Percentiles rank a stretch among this genome's conserved stretches.
These are phyloP conservation scores for Talaromyces sp. DNA, from an alignment of 2,329 filamentous ascomycete species.

Conservation along the genomic window DNA sequence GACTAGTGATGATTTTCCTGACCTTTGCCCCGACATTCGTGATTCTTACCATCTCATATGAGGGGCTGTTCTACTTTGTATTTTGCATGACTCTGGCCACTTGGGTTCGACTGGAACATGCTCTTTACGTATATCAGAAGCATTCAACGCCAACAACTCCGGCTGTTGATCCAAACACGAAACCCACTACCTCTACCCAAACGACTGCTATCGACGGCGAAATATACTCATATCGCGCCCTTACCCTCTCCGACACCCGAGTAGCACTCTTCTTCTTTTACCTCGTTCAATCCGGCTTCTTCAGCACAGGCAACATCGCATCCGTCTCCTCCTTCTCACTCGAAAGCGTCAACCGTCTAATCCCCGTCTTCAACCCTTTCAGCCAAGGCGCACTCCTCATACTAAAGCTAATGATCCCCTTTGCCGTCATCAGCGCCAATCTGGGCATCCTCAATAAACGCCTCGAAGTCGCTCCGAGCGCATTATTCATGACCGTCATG, in stretches of 20 bases:
- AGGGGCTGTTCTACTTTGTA: constrained; percentile 89
- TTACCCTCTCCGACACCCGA: constrained; percentile 77
- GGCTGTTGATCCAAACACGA: background rate
- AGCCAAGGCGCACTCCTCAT: constrained; percentile 81
- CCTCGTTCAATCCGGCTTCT: constrained; percentile 91
- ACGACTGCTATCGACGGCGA: constrained; percentile 30
- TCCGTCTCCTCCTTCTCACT: constrained; percentile 90
- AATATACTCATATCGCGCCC: constrained; percentile 53
- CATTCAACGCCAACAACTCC: constrained; percentile 7
- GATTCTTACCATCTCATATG: constrained; percentile 94
- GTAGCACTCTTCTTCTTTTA: constrained; percentile 93
- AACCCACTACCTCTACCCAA: constrained; percentile 14
- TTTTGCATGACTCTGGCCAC: constrained; percentile 77
- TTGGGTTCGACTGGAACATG: constrained; percentile 90
- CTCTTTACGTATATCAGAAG: constrained; percentile 51
- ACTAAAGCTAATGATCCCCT: constrained; percentile 87
- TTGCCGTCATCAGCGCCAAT: constrained; percentile 85
- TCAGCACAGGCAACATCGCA: constrained; percentile 93
- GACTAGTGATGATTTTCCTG: constrained; percentile 81
- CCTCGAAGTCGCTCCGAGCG: constrained; percentile 77
- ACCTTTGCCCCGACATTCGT: constrained; percentile 91
- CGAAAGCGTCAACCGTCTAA: constrained; percentile 78
- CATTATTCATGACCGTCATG: constrained; percentile 92
- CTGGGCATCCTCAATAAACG: constrained; percentile 86
- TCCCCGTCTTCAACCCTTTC: constrained; percentile 92